These are phyloP conservation scores for Gonapodya prolifera DNA, from an alignment of 192 early-diverging fungal species.

Conservation along the genomic window DNA sequence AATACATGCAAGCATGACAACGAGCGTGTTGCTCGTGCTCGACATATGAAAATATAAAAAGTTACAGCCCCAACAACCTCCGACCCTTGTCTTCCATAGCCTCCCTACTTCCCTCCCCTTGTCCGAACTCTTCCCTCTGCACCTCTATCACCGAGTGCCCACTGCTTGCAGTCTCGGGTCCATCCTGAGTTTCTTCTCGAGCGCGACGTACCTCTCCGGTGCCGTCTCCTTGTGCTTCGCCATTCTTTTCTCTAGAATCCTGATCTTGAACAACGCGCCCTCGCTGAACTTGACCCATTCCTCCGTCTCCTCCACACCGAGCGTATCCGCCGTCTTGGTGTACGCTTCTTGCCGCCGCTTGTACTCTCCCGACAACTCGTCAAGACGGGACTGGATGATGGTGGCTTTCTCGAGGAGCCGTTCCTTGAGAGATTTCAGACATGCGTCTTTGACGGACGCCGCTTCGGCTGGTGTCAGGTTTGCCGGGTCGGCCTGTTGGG, in stretches of 20 bases:
- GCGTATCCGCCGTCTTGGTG: conserved; percentile 38
- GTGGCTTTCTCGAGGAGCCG: conserved; percentile 41
- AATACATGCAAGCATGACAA: no score
- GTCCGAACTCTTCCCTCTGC: background rate
- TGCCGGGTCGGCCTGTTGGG: conserved; percentile 22
- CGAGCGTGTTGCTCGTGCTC: no score
- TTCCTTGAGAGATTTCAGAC: conserved; percentile 34
- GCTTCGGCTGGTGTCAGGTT: conserved; percentile 28
- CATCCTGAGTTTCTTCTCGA: conserved; percentile 26
- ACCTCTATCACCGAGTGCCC: background rate
- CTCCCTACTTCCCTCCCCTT: no score
- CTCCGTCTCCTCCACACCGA: conserved; percentile 46
- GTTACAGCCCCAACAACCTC: no score
- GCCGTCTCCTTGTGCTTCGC: conserved; percentile 44
- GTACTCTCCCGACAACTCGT: conserved; percentile 40
- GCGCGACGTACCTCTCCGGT: conserved; percentile 33
- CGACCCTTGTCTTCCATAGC: no score
- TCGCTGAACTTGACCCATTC: conserved; percentile 42
- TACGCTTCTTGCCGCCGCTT: conserved; percentile 37
- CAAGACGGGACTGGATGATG: conserved; percentile 39
- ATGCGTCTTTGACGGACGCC: conserved; percentile 30
- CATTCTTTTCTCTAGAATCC: conserved; percentile 44
- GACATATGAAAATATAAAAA: no score
- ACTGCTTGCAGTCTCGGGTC: conserved; percentile 22
- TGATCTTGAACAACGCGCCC: conserved; percentile 43